phyloP scores from a whole-genome alignment of 202 grass and related monocot species.

The Thinopyrum obtusiflorum region DNA sequence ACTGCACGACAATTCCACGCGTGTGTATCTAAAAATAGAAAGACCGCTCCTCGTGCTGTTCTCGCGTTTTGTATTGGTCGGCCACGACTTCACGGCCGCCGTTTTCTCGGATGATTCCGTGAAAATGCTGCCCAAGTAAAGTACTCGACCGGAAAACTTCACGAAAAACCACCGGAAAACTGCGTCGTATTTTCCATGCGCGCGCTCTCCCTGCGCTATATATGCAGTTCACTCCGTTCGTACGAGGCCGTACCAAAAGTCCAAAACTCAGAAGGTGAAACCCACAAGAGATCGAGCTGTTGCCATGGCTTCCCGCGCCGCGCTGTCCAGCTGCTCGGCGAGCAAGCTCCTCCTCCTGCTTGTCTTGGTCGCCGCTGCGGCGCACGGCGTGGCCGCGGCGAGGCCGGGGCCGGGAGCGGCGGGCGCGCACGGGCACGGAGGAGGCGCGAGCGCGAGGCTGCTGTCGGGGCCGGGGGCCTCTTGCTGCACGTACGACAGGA shows the following conservation, averaged over 20 bases:
- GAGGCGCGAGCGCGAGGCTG: neutral
- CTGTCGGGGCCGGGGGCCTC: neutral
- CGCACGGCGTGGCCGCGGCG: neutral
- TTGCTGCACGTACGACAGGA: conserved; percentile 36
- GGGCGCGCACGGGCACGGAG: too few species aligned
- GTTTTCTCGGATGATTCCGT: neutral
- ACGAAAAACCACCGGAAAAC: neutral
- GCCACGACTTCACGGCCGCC: neutral
- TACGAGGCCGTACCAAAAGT: too few species aligned
- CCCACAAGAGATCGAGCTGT: neutral
- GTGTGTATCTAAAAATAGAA: too few species aligned
- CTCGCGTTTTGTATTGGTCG: neutral
- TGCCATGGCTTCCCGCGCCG: neutral
- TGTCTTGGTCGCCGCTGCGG: neutral
- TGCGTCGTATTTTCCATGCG: neutral
- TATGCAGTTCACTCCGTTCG: too few species aligned
- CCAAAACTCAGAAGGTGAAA: too few species aligned
- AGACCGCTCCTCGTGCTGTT: neutral
- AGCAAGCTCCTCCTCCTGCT: neutral
- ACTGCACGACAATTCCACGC: neutral
- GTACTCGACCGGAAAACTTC: neutral
- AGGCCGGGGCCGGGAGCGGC: neutral
- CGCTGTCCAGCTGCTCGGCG: neutral
- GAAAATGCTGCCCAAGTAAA: neutral
- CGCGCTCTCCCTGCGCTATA: neutral